phyloP scores from a whole-genome alignment of 2,329 filamentous ascomycete genomes.

The Trichophyton verrucosum region DNA sequence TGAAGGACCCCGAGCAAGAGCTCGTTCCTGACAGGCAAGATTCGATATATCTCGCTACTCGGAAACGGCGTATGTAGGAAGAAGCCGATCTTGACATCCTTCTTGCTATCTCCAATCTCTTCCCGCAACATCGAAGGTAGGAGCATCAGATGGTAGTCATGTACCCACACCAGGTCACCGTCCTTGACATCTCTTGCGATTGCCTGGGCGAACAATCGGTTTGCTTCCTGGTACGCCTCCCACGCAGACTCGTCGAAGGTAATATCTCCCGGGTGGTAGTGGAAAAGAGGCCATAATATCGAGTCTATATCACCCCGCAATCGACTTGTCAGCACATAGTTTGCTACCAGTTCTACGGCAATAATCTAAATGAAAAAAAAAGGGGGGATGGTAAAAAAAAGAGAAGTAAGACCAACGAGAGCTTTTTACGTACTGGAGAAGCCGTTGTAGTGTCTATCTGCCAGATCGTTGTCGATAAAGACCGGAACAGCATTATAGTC shows the following conservation, averaged over 20 bases:
- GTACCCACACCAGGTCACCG: slow-evolving; percentile 92
- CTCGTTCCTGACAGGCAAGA: slow-evolving; percentile 81
- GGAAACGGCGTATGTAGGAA: slow-evolving; percentile 97
- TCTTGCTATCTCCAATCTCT: slow-evolving; percentile 65
- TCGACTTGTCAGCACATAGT: neutral
- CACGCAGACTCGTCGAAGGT: slow-evolving; percentile 93
- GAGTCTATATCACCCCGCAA: slow-evolving; percentile 50
- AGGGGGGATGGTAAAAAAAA: neutral
- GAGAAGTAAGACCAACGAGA: neutral
- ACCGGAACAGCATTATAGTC: slow-evolving; percentile 85
- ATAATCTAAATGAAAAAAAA: neutral
- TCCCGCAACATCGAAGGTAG: slow-evolving; percentile 90
- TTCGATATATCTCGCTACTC: slow-evolving; percentile 91
- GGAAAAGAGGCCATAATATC: slow-evolving; percentile 96
- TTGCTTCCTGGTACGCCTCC: slow-evolving; percentile 86
- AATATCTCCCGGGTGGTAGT: slow-evolving; percentile 97
- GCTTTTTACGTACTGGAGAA: slow-evolving; percentile 67
- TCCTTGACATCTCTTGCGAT: slow-evolving; percentile 81
- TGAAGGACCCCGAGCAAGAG: slow-evolving; percentile 78
- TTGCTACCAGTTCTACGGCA: neutral
- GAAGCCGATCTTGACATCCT: slow-evolving; percentile 95
- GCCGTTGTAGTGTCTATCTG: slow-evolving; percentile 93
- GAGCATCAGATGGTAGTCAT: slow-evolving; percentile 97
- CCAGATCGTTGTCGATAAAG: slow-evolving; percentile 85
- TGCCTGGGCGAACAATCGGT: slow-evolving; percentile 78